Evolutionary conservation across 441 rosid genomes (phyloP), one percentile per base, ranked within the genome.

Genomic region (Viola pubescens): DNA sequence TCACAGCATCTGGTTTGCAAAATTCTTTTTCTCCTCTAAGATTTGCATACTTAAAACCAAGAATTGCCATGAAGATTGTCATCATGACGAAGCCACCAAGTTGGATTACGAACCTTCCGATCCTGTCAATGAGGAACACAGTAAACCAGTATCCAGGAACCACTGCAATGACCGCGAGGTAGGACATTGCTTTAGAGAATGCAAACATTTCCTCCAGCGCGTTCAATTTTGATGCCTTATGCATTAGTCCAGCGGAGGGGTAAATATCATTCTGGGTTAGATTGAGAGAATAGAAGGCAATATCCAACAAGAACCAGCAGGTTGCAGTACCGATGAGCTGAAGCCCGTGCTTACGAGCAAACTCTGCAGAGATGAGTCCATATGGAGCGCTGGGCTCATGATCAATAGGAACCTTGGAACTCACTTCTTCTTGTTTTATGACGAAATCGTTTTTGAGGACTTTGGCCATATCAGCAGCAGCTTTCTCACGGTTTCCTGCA

Each of bases 381-480:
- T 53, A 62, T 1, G 44, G 9, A 62, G 52, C 9, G n/a, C 13
- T 14, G 48, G 26, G 34, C 6, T 16, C 6, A 26, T 26, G 34
- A 26, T 26, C 34, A 26, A 26, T 26, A 26, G 34, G 34, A 26
- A n/a, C 6, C 48, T 6, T 38, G 52, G 52, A 0, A 8, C 64
- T 63, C 37, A 34, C 73, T 0, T 42, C 34, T 26, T 26, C 34
- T 26, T 26, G 34, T 26, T 26, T 26, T 26, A 26, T 26, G 0
- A 12, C 4, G 14, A 75, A 0, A 11, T 78, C 79, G 1, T 44
- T 37, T 12, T 76, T 76, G n/a, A 81, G 77, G 39, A 81, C 90
- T 62, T 60, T 77, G 26, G 81, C 80, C 83, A 82, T 85, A 39
- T 82, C 86, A 0, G 67, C 63, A 12, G 88, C 86, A 0, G 86